Conservation (phyloP, 225 moss, liverwort and hornwort genomes). For the Polytrichum formosum region DNA sequence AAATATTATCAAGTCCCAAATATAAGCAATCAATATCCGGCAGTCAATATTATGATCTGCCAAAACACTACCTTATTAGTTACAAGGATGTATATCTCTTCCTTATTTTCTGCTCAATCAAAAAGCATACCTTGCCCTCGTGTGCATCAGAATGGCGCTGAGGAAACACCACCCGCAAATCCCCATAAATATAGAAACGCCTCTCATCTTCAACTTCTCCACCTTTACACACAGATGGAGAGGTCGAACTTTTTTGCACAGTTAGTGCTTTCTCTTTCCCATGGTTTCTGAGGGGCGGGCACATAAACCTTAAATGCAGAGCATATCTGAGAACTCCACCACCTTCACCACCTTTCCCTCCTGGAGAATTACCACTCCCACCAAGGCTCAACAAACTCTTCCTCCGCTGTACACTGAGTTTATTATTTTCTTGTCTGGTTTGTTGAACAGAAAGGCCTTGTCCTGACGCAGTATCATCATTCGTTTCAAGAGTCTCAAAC, state of each 20-base stretch:
- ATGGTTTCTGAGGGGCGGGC: constrained; percentile 54
- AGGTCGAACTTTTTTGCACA: constrained; percentile 29
- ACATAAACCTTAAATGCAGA: constrained; percentile 93
- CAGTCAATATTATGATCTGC: too few relatives aligned
- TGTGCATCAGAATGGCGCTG: constrained; percentile 94
- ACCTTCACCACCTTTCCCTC: constrained; percentile 53
- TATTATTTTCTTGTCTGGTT: constrained; percentile 10
- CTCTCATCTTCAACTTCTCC: constrained; percentile 57
- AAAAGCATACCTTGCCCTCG: constrained; percentile 81
- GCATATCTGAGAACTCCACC: constrained; percentile 82
- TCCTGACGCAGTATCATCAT: constrained; percentile 15
- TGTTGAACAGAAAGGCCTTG: constrained; percentile 23
- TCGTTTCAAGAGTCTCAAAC: constrained; percentile 29
- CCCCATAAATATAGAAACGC: constrained; percentile 91
- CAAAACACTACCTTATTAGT: too few relatives aligned
- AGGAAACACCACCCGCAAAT: constrained; percentile 92
- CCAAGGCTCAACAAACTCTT: constrained; percentile 25
- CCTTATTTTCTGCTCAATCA: too few relatives aligned
- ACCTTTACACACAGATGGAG: constrained; percentile 38
- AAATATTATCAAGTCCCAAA: too few relatives aligned
- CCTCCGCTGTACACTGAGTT: constrained; percentile 15
- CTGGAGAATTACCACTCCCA: constrained; percentile 18
- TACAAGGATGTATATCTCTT: too few relatives aligned
- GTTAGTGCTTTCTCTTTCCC: constrained; percentile 44
- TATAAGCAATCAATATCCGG: too few relatives aligned